A percentile compares a stretch with the other conserved stretches of the same genome.
These are phyloP conservation scores for Grammothele lineata DNA, from an alignment of 768 basidiomycete species.

Conservation along the genomic window DNA sequence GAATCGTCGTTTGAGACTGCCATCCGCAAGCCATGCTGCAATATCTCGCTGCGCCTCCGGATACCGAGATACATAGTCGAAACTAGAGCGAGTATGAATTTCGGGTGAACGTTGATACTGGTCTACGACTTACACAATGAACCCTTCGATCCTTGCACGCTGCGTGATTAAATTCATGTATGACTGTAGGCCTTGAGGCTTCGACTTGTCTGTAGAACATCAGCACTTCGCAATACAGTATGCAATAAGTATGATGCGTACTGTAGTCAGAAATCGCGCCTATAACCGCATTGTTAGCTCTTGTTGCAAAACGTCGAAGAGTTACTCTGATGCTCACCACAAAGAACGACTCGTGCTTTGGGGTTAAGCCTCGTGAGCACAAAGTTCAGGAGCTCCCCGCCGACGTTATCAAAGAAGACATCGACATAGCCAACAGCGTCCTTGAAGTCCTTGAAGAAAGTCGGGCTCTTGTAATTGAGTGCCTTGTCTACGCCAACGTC, in stretches of 20 bases:
- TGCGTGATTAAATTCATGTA: constrained; percentile 71
- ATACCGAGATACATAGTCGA: constrained; percentile 69
- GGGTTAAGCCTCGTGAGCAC: constrained; percentile 70
- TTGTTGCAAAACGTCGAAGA: too few relatives aligned
- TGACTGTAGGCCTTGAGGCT: constrained; percentile 61
- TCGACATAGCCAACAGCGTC: constrained; percentile 69
- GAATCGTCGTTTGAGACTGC: constrained; percentile 75
- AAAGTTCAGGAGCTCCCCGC: constrained; percentile 78
- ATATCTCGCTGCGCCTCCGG: constrained; percentile 56
- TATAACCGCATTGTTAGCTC: constrained; percentile 27
- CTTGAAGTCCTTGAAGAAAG: constrained; percentile 72
- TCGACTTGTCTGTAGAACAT: constrained; percentile 46
- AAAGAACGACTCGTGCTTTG: constrained; percentile 73
- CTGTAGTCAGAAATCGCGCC: constrained; percentile 86
- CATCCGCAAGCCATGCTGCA: constrained; percentile 52
- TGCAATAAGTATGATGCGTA: constrained; percentile 28
- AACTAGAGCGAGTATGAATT: constrained; percentile 33
- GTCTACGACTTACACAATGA: constrained; percentile 57
- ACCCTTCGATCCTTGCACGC: constrained; percentile 80
- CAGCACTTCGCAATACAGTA: too few relatives aligned
- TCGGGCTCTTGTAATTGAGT: constrained; percentile 81
- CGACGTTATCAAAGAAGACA: constrained; percentile 83
- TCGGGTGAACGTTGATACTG: neutral
- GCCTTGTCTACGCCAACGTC: constrained; percentile 81
- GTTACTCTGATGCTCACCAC: constrained; percentile 47